Conservation (phyloP, 306 rosid genomes). For the Gleditsia sinensis region DNA sequence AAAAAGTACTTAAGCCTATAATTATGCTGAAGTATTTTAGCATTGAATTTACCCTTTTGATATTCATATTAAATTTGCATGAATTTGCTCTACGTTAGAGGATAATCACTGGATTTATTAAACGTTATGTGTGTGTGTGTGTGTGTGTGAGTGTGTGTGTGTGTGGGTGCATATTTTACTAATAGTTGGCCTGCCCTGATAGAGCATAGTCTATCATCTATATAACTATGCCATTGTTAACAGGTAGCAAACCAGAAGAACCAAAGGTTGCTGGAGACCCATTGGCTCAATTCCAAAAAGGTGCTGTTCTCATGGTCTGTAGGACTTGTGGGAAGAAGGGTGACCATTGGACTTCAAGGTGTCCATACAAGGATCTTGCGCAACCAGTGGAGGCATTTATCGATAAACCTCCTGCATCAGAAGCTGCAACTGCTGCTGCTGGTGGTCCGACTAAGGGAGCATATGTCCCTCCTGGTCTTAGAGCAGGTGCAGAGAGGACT, state of each 20-base stretch:
- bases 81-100: neutral
- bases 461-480: constrained; percentile 83
- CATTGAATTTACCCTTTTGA: neutral
- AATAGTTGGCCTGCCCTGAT: neutral
- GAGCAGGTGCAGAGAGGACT: constrained; percentile 73
- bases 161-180: neutral
- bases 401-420: constrained; percentile 66
- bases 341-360: constrained; percentile 95
- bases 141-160: neutral
- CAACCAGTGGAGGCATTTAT: constrained; percentile 52
- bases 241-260: constrained; percentile 83
- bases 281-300: constrained; percentile 53
- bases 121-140: no score
- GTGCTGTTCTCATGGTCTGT: constrained; percentile 93
- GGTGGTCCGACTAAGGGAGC: constrained; percentile 57
- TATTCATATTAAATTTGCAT: neutral
- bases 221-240: constrained; percentile 25
- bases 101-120: neutral
- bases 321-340: constrained; percentile 95
- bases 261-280: constrained; percentile 68
- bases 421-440: constrained; percentile 38
- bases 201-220: neutral
- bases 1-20: no score
- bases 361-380: constrained; percentile 94
- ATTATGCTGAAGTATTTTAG: neutral